Base-by-base conservation (phyloP, 345 rosid genomes). In the Eutrema yunnanense region DNA sequence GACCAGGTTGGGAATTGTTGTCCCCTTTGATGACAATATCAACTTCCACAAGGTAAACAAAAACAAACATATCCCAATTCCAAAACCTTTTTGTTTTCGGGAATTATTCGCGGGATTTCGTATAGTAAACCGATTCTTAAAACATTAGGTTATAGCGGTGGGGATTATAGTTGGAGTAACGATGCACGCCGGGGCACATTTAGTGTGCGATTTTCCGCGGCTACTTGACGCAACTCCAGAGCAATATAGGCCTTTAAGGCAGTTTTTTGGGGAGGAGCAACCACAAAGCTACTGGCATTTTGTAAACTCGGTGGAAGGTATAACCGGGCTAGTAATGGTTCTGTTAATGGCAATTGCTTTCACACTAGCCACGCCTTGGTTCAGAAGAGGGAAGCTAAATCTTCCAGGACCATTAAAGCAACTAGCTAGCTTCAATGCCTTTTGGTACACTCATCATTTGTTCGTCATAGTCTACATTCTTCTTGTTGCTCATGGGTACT, bases 381-480 rank as follows among this genome's bases (percentile, higher is more conserved):
- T 90, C 59, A 77, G 97, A 72, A 80, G 90, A 36, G 83, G 81
- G 58, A 82, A 59, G 72, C 81, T 83, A 33, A 83, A 65, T 14
- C 74, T 90, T 69, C 94, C 94, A 4, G 81, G 80, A 9, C 82
- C 84, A 37, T 76, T 90, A 54, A 83, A 81, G 84, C 87, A 84
- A 60, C 86, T 90, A 46, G 87, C 97, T 3, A 90, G 97, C 48
- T 90, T 86, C 79, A 90, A 90, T 71, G 94, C 95, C 67, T 90
- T 90, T 57, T 88, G 97, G 97, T 90, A 90, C 70, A 86, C 94
- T 14, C 95, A 90, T 72, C 97, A 90, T 38, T 75, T 90, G 52
- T 90, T 90, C 40, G 67, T 88, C 77, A 80, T 90, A 14, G 97
- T 90, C 79, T 90, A 88, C 71, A 22, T 79, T 19, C 80, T 88